Evolutionary conservation across 2,329 filamentous ascomycete genomes (phyloP), one percentile per base, ranked within the genome.

Genomic region (Verticillium isaacii): DNA sequence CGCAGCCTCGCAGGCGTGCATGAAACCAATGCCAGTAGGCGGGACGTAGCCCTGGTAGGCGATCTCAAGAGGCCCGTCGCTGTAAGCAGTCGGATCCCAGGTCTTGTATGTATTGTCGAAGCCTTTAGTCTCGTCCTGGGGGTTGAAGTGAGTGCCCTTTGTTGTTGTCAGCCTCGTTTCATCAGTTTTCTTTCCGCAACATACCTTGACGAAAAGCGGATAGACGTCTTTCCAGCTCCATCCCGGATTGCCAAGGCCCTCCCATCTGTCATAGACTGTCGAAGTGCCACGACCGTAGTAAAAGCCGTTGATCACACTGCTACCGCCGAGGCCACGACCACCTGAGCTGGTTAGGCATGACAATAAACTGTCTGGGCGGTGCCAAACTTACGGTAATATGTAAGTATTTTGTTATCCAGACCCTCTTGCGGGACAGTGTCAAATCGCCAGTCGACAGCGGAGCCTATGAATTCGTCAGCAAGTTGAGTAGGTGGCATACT

Each of bases 221-320:
- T 66, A 70, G 37, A 67, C 61, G 17, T 67, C 64, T 4, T 73
- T 66, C 68, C 71, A 74, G 8, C 68, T 67, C 71, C 72, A 75
- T 2, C 73, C 71, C 1, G 68, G 62, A 57, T 73, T 74, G 5
- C 71, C 73, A 8, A 74, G 59, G 5, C 66, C 61, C 17, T 67
- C 70, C 72, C 73, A 75, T 41, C 68, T 67, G 56, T 74, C 68
- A 55, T 73, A 73, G 39, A 74, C 68, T 36, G 66, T 68, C 4
- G 70, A 66, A 41, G 67, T 68, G 11, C 69, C 70, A 32, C 71
- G 65, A 45, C 71, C 71, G 61, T 72, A 73, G 62, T 69, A 70
- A 60, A 74, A 69, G 17, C 72, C 72, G 56, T 73, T 74, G 29
- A 68, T 69, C 5, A 68, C 66, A 17, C 71, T 73, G 54, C 70